Base-by-base conservation (phyloP, 2,329 filamentous ascomycete species). In the Sporothrix sp. region DNA sequence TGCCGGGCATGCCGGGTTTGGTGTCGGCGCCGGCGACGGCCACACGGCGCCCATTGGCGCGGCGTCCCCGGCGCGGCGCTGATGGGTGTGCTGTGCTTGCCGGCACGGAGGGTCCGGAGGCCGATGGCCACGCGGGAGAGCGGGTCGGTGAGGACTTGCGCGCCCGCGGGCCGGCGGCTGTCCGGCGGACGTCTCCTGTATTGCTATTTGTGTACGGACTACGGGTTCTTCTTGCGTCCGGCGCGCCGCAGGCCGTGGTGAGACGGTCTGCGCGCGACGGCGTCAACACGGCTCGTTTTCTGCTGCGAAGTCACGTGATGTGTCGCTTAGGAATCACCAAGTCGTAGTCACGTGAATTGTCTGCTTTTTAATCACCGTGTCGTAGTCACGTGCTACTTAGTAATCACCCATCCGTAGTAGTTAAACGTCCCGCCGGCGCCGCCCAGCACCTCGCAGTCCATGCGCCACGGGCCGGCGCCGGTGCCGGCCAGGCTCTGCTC, bases 401-500 rank as follows among this genome's bases (percentile, higher is more conserved):
- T 57, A n/a, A 58, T 64, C 23, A 39, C 35, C 47, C 67, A 75
- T 1, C 68, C 71, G 58, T 66, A 71, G 57, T 77, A 76, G n/a
- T 70, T 69, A 54, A 78, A 74, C 1, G 65, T 65, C 30, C 69
- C 68, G 21, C 60, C 62, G 6, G 59, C 60, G 20, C 61, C 65
- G 2, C 63, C 64, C 4, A 76, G 59, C 9, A 64, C 60, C 44
- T 75, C 67, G 52, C 73, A 61, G 4, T 69, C 58, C 21, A 76
- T 47, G 23, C 66, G 60, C 73, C 72, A 77, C 7, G 69, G 57
- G 0, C 27, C 25, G 5, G 25, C 23, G 2, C 14, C 38, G 10
- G 6, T 18, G 7, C 11, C 7, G 2, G 30, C 14, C 7, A 45
- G 30, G 7, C 43, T 45, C 43, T 45, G 25, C 14, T 45, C 66